Evolutionary conservation across 2,329 filamentous ascomycete genomes (phyloP), one percentile per base, ranked within the genome.

Genomic region (Epichloe baconii): DNA sequence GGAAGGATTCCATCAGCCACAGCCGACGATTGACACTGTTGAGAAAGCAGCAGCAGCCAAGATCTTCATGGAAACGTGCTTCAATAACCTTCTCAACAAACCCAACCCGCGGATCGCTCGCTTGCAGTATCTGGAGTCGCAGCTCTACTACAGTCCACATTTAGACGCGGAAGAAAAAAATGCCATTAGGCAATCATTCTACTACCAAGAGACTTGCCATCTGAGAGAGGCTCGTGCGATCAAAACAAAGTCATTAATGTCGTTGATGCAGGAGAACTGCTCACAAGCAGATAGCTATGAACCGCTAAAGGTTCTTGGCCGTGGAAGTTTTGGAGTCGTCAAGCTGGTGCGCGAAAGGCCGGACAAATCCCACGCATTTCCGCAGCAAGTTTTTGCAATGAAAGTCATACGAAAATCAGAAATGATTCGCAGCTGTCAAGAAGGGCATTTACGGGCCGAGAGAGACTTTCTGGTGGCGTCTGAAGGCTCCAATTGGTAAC

Each of bases 341-440:
- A 80, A 85, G 44, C 74, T 98, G 37, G 90, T 97, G 2, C 82
- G 82, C 51, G 85, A 90, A 63, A 84, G 72, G 56, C 49, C 57
- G 17, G 60, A 59, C n/a, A 49, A 58, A 0, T 60, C 57, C 2
- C 58, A 65, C 56, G 53, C 57, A 43, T 60, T 58, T 26, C 53
- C 62, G 4, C 59, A 61, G 11, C 77, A 85, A 52, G 81, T 95
- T 0, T 97, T 85, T 64, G 93, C 93, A 14, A 96, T 97, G 91
- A 97, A 97, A 64, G 86, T 95, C 35, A 97, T 97, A 58, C 82
- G 86, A 52, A 98, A 98, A 64, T 88, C 88, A 1, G 83, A 88
- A 51, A 97, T 96, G 90, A 75, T 97, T 51, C 81, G 83, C 12
- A 93, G 88, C 54, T 85, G 85, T 55, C 93, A 97, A 68, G 91